Conservation (phyloP, 768 basidiomycete species). For the Pleurotus giganteus region DNA sequence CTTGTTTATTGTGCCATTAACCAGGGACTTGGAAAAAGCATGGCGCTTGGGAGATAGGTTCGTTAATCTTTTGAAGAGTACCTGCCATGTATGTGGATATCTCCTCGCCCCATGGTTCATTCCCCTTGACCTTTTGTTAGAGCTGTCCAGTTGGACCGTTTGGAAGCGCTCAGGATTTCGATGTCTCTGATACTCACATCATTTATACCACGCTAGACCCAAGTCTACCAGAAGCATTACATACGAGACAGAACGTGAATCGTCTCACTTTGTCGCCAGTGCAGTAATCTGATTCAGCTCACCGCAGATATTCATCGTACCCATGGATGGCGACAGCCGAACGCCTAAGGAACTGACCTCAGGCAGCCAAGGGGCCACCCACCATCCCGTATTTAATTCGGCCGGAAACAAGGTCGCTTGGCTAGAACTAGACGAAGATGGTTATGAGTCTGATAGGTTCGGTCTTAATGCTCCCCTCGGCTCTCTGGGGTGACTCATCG, state of each 20-base stretch:
- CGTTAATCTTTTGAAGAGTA: constrained; percentile 60
- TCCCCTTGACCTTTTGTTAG: constrained; percentile 29
- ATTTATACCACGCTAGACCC: constrained; percentile 89
- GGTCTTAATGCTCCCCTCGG: constrained; percentile 5
- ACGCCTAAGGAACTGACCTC: constrained; percentile 70
- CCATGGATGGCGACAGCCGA: constrained; percentile 48
- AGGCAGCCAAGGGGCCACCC: constrained; percentile 77
- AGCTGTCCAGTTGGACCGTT: constrained; percentile 83
- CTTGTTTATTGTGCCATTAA: constrained; percentile 67
- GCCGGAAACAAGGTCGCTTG: constrained; percentile 77
- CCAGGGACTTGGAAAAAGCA: constrained; percentile 40
- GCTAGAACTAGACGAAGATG: constrained; percentile 85
- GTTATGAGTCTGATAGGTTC: constrained; percentile 89
- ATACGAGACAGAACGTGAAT: constrained; percentile 84
- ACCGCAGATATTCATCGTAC: constrained; percentile 66
- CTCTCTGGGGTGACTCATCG: neutral
- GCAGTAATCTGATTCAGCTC: neutral
- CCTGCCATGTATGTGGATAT: constrained; percentile 56
- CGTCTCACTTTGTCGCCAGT: neutral
- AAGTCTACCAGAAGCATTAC: constrained; percentile 68
- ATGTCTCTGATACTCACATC: constrained; percentile 65
- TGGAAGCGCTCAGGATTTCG: constrained; percentile 81
- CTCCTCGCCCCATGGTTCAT: neutral
- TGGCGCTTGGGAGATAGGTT: constrained; percentile 57
- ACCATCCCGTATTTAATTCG: constrained; percentile 64